Evolutionary conservation across 331 rosid genomes (phyloP).

Genomic region (Quercus phellos): DNA sequence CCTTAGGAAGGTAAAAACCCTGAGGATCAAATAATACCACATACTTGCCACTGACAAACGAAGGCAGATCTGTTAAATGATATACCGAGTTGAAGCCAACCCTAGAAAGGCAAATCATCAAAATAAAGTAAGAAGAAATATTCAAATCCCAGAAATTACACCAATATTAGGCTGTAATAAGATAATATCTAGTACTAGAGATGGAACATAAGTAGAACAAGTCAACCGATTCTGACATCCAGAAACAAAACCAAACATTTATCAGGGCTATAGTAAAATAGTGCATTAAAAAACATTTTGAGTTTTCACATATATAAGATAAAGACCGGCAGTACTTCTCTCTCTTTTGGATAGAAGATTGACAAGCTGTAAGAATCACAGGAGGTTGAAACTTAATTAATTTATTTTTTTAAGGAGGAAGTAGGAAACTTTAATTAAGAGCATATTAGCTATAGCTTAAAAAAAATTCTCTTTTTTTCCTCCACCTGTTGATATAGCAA

Average conservation of each 20-base stretch:
- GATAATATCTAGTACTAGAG: not conserved
- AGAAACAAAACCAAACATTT: not conserved
- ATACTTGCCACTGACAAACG: constrained; percentile 90
- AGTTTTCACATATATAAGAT: not conserved
- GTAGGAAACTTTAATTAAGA: no score
- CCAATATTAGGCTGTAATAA: not conserved
- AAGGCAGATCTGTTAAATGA: constrained; percentile 96
- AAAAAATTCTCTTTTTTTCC: no score
- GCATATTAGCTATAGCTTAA: no score
- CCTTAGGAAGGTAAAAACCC: constrained; percentile 83
- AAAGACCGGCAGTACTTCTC: not conserved
- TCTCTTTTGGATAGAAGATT: no score
- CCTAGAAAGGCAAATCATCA: constrained; percentile 36
- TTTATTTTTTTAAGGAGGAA: no score
- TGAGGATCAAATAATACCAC: constrained; percentile 96
- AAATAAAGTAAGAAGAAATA: constrained; percentile 22
- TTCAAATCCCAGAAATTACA: constrained; percentile 13
- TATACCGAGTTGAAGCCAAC: constrained; percentile 98
- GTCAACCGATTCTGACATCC: not conserved
- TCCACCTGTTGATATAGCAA: no score
- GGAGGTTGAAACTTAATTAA: no score
- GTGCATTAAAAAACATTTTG: not conserved
- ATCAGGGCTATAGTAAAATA: not conserved
- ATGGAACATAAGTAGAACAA: not conserved
- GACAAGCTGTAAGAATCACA: no score